Percentiles rank a stretch among this genome's conserved stretches.
phyloP scores from a whole-genome alignment of 345 rosid genomes.

The Sisymbrium altissimum region DNA sequence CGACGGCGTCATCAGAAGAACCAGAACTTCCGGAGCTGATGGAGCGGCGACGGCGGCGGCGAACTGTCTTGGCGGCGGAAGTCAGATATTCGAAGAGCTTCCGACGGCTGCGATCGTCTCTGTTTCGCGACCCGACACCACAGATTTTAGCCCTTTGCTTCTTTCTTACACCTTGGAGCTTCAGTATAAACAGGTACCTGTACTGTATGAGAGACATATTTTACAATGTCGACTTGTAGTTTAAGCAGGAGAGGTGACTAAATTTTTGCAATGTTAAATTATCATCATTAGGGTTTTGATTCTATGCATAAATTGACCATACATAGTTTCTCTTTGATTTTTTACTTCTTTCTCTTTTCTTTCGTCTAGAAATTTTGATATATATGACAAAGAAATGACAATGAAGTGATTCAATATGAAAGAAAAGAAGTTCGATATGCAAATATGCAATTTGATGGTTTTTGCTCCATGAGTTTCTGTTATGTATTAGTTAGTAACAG shows the following conservation, averaged over 20 bases:
- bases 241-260: not conserved
- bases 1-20: slow-evolving; percentile 29
- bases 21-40: slow-evolving; percentile 6
- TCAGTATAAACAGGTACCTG: slow-evolving; percentile 66
- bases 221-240: slow-evolving; percentile 1
- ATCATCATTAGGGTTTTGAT: not conserved
- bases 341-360: not conserved
- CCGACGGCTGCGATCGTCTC: slow-evolving; percentile 64
- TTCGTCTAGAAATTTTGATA: not conserved
- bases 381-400: not conserved
- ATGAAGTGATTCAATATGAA: not conserved
- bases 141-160: slow-evolving; percentile 85
- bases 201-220: not conserved
- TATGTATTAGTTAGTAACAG: not conserved
- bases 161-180: slow-evolving; percentile 78
- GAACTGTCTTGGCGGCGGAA: not conserved
- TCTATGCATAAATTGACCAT: not conserved
- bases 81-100: slow-evolving; percentile 60
- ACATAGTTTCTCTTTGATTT: not conserved
- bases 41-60: slow-evolving; percentile 1
- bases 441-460: not conserved
- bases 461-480: not conserved
- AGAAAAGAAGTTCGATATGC: not conserved
- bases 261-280: not conserved
- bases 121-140: slow-evolving; percentile 70